Percentiles rank a stretch among this genome's conserved stretches.
phyloP scores from a whole-genome alignment of 1,284 basidiomycete genomes.

The Coniferiporia weirii region DNA sequence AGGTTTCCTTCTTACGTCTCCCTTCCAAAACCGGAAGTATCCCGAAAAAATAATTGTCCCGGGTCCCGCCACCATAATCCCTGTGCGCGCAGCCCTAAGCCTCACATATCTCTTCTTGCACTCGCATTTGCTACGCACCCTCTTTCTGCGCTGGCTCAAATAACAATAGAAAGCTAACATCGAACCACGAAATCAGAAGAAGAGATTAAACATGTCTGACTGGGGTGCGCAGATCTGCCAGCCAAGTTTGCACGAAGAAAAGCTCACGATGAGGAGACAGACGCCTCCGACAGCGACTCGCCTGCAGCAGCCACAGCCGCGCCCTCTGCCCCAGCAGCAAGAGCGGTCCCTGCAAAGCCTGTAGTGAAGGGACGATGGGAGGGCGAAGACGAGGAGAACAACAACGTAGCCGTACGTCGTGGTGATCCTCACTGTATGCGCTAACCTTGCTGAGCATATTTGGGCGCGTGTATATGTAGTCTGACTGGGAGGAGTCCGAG shows the following conservation, averaged over 20 bases:
- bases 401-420: slow-evolving; percentile 31
- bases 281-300: slow-evolving; percentile 46
- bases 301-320: slow-evolving; percentile 34
- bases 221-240: slow-evolving; percentile 32
- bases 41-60: background rate
- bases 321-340: slow-evolving; percentile 36
- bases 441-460: background rate
- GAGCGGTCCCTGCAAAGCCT: slow-evolving; percentile 35
- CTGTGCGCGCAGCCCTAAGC: background rate
- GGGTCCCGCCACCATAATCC: slow-evolving; percentile 4
- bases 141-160: slow-evolving; percentile 5
- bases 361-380: slow-evolving; percentile 67
- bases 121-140: slow-evolving; percentile 6
- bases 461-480: slow-evolving; percentile 40
- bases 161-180: background rate
- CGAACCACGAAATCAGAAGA: slow-evolving; percentile 1
- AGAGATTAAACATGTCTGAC: slow-evolving; percentile 31
- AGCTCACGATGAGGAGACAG: slow-evolving; percentile 33
- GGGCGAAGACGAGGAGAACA: slow-evolving; percentile 83
- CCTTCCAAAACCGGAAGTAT: too few relatives aligned
- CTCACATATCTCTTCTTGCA: background rate
- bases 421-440: background rate
- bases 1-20: too few relatives aligned
- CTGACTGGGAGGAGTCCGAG: slow-evolving; percentile 92
- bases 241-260: slow-evolving; percentile 2